Base-by-base conservation (phyloP, 176 grass and related monocot genomes). In the Rhynchospora pubera region DNA sequence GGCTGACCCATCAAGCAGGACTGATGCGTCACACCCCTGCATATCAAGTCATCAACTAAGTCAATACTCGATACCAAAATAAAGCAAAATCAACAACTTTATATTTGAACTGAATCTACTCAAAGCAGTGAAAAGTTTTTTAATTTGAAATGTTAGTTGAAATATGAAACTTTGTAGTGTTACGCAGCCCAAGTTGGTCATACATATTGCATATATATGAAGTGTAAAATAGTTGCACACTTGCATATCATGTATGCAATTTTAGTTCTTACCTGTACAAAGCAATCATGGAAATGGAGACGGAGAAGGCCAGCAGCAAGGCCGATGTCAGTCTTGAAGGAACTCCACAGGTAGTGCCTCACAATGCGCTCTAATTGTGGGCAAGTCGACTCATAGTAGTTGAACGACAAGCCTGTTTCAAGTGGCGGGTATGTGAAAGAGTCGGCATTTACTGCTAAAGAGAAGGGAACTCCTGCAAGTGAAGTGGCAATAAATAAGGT, bases 241-340 rank as follows among this genome's bases (percentile, higher is more conserved):
- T n/a, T n/a, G n/a, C n/a, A n/a, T n/a, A n/a, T n/a, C 16, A 24
- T 43, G 12, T 28, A 30, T 53, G 5, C 23, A 65, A 65, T 5
- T 34, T 10, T 32, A 14, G 15, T 65, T 65, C 2, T 4, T 22
- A 87, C 88, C 76, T 97, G 88, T 4, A 97, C 88, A 86, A 97
- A 97, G 67, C 93, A 97, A 84, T 97, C 93, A 19, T 97, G 93
- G 87, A 97, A 97, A 79, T 97, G 90, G 77, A 93, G 42, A 0
- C 93, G 93, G 53, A 93, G 77, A 4, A 91, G 91, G 53, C 69
- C 91, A 0, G 94, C 87, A 60, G 91, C 84, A 5, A 97, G 94
- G 47, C 89, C 87, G 5, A 87, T 28, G 81, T 97, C 43, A 34
- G 14, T 71, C 47, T 55, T 9, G 12, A 91, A 72, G n/a, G 91